A percentile compares a stretch with the other conserved stretches of the same genome.
Evolutionary conservation across 495 filamentous ascomycete genomes (phyloP).

Genomic region (Venustampulla echinocandica): DNA sequence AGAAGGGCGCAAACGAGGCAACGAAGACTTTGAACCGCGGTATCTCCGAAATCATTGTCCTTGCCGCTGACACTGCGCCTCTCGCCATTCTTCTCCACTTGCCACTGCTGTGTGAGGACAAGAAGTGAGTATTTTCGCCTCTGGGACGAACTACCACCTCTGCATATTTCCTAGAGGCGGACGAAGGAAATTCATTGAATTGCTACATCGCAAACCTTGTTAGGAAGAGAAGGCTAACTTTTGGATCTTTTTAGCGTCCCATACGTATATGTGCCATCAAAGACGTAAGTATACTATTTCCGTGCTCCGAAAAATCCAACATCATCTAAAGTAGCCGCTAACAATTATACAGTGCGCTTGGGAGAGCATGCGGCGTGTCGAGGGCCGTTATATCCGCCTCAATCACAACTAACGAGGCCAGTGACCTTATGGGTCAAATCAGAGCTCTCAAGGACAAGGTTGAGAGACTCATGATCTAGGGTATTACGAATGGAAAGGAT

Average conservation of each 20-base stretch:
- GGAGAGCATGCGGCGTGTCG: conserved; percentile 75
- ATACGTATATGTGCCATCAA: conserved; percentile 62
- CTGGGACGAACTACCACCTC: not conserved
- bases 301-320: not conserved
- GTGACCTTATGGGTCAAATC: conserved; percentile 80
- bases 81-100: conserved; percentile 90
- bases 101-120: conserved; percentile 79
- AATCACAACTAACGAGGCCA: conserved; percentile 90
- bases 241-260: conserved; percentile 38
- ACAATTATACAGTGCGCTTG: conserved; percentile 44
- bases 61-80: conserved; percentile 79
- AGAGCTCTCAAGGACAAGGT: conserved; percentile 85
- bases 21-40: conserved; percentile 89
- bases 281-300: conserved; percentile 17
- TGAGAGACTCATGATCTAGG: conserved; percentile 91
- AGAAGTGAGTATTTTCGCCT: conserved; percentile 25
- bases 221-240: not conserved
- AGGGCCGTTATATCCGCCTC: conserved; percentile 78
- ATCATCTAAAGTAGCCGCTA: conserved; percentile 27
- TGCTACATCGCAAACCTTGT: no score
- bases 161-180: not conserved
- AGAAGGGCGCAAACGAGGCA: conserved; percentile 74
- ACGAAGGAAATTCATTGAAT: no score
- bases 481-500: not conserved
- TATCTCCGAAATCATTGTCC: conserved; percentile 76